These are phyloP conservation scores for Coffea eugenioides DNA, from an alignment of 257 asterid genomes.

Conservation along the genomic window DNA sequence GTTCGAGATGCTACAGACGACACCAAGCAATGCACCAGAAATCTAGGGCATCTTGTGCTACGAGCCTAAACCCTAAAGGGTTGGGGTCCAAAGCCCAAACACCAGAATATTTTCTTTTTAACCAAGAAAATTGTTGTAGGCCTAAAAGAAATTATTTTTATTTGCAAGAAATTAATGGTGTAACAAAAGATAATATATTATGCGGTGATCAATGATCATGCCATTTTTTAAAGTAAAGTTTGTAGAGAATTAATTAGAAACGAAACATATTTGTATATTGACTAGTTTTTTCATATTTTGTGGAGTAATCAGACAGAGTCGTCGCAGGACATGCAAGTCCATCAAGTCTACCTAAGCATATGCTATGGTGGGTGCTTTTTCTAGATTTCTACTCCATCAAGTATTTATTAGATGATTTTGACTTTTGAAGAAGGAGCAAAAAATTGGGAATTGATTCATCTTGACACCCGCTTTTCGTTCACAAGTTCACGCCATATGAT, in stretches of 20 bases:
- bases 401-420: neutral
- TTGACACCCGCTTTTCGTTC: neutral
- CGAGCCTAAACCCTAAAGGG: slow-evolving; percentile 11
- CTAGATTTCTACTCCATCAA: neutral
- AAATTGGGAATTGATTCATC: neutral
- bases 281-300: too few relatives aligned
- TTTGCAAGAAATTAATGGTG: neutral
- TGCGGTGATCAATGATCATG: too few relatives aligned
- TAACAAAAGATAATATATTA: too few relatives aligned
- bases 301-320: neutral
- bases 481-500: neutral
- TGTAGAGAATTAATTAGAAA: too few relatives aligned
- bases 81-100: neutral
- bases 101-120: neutral
- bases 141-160: neutral
- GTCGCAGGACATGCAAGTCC: neutral
- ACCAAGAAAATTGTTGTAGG: neutral
- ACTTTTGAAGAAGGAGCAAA: neutral
- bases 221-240: too few relatives aligned
- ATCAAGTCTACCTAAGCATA: neutral
- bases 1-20: neutral
- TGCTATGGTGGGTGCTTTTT: neutral
- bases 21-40: slow-evolving; percentile 9
- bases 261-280: too few relatives aligned
- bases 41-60: slow-evolving; percentile 15